Conservation (phyloP, 1,284 basidiomycete species). For the Rhodotorula sp. region DNA sequence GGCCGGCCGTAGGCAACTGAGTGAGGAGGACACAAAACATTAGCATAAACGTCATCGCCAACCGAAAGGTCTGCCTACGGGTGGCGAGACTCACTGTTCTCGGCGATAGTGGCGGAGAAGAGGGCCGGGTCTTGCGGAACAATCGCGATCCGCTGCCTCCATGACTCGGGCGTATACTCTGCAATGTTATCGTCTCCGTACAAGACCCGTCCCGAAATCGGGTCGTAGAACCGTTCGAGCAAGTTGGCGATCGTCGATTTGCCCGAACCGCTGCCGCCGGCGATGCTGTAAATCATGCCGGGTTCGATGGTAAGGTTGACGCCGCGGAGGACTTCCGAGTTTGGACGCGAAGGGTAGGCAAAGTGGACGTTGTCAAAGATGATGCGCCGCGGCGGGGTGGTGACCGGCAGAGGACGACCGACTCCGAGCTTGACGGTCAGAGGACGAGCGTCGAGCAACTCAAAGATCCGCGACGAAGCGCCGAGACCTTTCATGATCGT, state of each 20-base stretch:
- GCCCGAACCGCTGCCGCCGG: slow-evolving; percentile 48
- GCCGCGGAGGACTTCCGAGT: slow-evolving; percentile 65
- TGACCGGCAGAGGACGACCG: slow-evolving; percentile 52
- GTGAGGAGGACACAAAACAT: neutral
- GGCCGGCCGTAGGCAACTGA: slow-evolving; percentile 84
- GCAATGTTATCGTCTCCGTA: slow-evolving; percentile 71
- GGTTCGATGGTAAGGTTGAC: slow-evolving; percentile 67
- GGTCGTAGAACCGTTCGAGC: slow-evolving; percentile 90
- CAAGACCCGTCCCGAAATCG: slow-evolving; percentile 71
- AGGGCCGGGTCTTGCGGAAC: slow-evolving; percentile 65
- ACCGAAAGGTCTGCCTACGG: no score
- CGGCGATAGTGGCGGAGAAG: slow-evolving; percentile 42
- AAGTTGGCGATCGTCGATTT: slow-evolving; percentile 89
- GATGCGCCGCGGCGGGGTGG: slow-evolving; percentile 60
- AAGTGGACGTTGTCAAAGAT: slow-evolving; percentile 73
- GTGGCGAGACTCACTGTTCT: slow-evolving; percentile 36
- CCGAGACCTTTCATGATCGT: slow-evolving; percentile 70
- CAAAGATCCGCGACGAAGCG: slow-evolving; percentile 88
- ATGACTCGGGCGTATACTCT: slow-evolving; percentile 75
- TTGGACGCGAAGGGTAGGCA: slow-evolving; percentile 75
- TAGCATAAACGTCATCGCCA: no score
- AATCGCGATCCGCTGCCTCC: slow-evolving; percentile 80
- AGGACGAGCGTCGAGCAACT: slow-evolving; percentile 69
- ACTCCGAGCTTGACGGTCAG: slow-evolving; percentile 62
- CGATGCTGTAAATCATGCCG: slow-evolving; percentile 52